Percentiles rank a stretch among this genome's conserved stretches.
Evolutionary conservation across 1,139 yeast species (phyloP).

Genomic region (Candida albicans): DNA sequence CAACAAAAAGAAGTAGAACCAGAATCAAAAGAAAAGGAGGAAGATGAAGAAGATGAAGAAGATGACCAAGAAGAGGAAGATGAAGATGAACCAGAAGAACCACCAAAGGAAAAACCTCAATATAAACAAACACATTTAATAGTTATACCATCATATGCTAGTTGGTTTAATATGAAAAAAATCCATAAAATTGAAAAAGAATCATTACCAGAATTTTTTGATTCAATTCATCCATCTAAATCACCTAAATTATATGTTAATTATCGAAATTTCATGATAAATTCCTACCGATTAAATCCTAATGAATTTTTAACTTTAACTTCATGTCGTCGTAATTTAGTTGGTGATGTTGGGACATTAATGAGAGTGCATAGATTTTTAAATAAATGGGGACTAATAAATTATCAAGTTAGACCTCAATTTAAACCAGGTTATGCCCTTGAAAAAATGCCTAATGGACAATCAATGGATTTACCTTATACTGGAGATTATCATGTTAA

Average conservation of each 20-base stretch:
- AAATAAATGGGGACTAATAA: constrained; percentile 94
- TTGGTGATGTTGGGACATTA: constrained; percentile 94
- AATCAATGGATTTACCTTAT: constrained; percentile 53
- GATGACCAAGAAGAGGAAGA: constrained; percentile 35
- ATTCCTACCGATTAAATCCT: constrained; percentile 89
- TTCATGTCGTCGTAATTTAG: constrained; percentile 89
- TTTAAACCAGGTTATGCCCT: constrained; percentile 62
- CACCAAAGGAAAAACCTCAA: constrained; percentile 36
- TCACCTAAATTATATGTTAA: constrained; percentile 85
- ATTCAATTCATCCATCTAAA: constrained; percentile 70
- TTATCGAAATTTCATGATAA: constrained; percentile 92
- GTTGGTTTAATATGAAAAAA: constrained; percentile 81
- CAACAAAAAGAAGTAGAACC: neutral
- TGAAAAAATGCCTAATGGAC: constrained; percentile 56
- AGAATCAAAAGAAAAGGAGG: constrained; percentile 6
- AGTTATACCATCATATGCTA: constrained; percentile 88
- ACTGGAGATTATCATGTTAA: constrained; percentile 68
- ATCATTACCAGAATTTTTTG: constrained; percentile 90
- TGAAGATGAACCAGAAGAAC: constrained; percentile 35
- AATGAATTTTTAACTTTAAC: constrained; percentile 90
- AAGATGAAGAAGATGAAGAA: constrained; percentile 15
- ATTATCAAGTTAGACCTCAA: constrained; percentile 83
- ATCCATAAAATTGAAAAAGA: constrained; percentile 65
- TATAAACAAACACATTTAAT: constrained; percentile 77
- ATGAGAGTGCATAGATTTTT: constrained; percentile 88